phyloP scores from a whole-genome alignment of 495 filamentous ascomycete species.

The Annulohypoxylon maeteangense region DNA sequence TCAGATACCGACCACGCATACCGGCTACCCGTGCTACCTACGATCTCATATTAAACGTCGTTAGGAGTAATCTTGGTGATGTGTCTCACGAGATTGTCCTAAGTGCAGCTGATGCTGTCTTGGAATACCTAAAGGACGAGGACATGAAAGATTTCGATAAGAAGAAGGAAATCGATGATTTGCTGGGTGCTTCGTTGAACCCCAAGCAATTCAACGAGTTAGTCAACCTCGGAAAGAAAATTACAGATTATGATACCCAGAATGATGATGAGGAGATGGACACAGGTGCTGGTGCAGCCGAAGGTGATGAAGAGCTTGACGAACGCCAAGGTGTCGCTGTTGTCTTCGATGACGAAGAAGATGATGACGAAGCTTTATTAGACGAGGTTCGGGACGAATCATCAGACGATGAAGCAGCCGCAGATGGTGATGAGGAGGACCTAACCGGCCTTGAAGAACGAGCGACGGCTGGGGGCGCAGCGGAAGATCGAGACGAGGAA shows the following conservation, averaged over 20 bases:
- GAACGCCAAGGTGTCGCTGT: conserved; percentile 97
- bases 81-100: conserved; percentile 90
- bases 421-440: conserved; percentile 72
- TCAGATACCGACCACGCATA: conserved; percentile 86
- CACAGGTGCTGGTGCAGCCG: conserved; percentile 68
- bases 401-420: conserved; percentile 76
- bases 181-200: conserved; percentile 81
- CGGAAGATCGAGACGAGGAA: conserved; percentile 63
- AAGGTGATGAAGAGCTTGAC: conserved; percentile 75
- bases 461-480: conserved; percentile 64
- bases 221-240: conserved; percentile 97
- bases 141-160: conserved; percentile 97
- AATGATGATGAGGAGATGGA: conserved; percentile 95
- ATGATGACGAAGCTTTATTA: conserved; percentile 83
- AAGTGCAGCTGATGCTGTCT: conserved; percentile 92
- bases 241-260: conserved; percentile 97
- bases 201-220: conserved; percentile 97
- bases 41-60: conserved; percentile 91
- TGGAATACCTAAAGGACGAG: conserved; percentile 94
- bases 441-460: conserved; percentile 65
- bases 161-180: conserved; percentile 96
- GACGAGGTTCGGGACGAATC: conserved; percentile 87
- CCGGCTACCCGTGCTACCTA: conserved; percentile 94
- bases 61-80: conserved; percentile 88
- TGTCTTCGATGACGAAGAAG: conserved; percentile 92